phyloP scores from a whole-genome alignment of 768 basidiomycete species.

The Pulveroboletus ravenelii region DNA sequence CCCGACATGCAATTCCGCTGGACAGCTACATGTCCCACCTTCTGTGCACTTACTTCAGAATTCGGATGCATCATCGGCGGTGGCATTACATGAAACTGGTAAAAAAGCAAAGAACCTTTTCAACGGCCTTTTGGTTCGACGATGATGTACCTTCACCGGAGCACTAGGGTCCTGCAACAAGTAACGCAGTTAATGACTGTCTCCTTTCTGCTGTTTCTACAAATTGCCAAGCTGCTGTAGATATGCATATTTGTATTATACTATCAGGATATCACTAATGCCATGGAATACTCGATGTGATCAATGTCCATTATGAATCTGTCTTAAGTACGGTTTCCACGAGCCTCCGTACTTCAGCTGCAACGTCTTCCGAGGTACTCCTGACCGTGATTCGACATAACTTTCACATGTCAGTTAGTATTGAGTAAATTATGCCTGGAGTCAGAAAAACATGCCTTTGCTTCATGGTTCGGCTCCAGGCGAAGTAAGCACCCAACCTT shows the following conservation, averaged over 20 bases:
- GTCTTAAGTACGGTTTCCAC: conserved; percentile 37
- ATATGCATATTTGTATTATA: conserved; percentile 27
- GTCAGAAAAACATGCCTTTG: conserved; percentile 58
- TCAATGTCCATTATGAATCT: conserved; percentile 14
- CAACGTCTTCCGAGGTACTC: conserved; percentile 92
- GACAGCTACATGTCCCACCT: conserved; percentile 7
- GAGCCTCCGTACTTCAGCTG: conserved; percentile 58
- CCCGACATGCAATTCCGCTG: conserved; percentile 9
- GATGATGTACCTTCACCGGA: conserved; percentile 19
- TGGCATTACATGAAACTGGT: conserved; percentile 18
- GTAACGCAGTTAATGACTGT: not conserved
- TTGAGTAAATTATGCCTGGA: not conserved
- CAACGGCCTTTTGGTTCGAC: conserved; percentile 37
- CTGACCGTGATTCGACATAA: conserved; percentile 90
- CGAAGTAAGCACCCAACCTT: conserved; percentile 95
- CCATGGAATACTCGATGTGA: conserved; percentile 1
- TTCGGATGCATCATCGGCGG: conserved; percentile 3
- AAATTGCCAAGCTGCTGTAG: conserved; percentile 4
- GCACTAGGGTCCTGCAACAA: not conserved
- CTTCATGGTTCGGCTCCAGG: conserved; percentile 92
- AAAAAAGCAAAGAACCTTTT: conserved; percentile 38
- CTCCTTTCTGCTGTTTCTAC: not conserved
- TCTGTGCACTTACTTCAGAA: conserved; percentile 3
- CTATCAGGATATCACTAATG: conserved; percentile 10
- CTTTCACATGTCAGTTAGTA: conserved; percentile 35